A percentile compares a stretch with the other conserved stretches of the same genome.
Conservation (phyloP, 345 rosid species). For the Brassica cretica region DNA sequence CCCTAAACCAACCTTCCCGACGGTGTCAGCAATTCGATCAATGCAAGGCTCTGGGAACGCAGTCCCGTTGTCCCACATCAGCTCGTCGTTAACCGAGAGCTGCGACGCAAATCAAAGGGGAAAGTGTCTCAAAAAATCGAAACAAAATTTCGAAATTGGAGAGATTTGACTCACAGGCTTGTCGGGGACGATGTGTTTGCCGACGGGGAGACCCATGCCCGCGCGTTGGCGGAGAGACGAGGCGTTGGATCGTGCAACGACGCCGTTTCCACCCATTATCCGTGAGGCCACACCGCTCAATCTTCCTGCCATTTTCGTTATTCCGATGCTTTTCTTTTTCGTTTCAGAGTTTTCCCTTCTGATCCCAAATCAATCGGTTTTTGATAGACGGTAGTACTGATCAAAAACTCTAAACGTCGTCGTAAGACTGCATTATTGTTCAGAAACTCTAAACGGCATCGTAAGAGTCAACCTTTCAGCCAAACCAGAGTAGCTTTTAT, state of each 20-base stretch:
- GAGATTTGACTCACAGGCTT: background rate
- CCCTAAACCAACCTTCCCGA: slow-evolving; percentile 69
- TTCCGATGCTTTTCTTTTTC: slow-evolving; percentile 7
- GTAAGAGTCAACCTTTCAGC: no score
- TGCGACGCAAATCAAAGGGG: slow-evolving; percentile 24
- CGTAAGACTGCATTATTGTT: background rate
- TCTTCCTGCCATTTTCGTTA: slow-evolving; percentile 67
- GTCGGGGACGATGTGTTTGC: slow-evolving; percentile 78
- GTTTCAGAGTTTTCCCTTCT: slow-evolving; percentile 16
- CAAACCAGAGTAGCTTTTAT: background rate
- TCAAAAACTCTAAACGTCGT: background rate
- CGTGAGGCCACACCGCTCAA: slow-evolving; percentile 71
- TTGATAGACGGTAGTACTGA: background rate
- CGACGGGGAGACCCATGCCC: slow-evolving; percentile 97
- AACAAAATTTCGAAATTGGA: background rate
- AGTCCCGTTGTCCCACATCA: slow-evolving; percentile 93
- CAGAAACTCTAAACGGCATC: no score
- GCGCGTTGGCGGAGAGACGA: slow-evolving; percentile 84
- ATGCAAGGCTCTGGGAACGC: slow-evolving; percentile 89
- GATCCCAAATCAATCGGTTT: slow-evolving; percentile 17
- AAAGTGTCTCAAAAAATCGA: slow-evolving; percentile 8
- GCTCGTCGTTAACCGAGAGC: slow-evolving; percentile 89
- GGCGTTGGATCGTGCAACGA: slow-evolving; percentile 65
- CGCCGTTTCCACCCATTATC: slow-evolving; percentile 90
- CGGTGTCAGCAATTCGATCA: slow-evolving; percentile 97